A percentile compares a stretch with the other conserved stretches of the same genome.
These are phyloP conservation scores for Aphanomyces invadans DNA, from an alignment of 352 stramenopile species.

Conservation along the genomic window DNA sequence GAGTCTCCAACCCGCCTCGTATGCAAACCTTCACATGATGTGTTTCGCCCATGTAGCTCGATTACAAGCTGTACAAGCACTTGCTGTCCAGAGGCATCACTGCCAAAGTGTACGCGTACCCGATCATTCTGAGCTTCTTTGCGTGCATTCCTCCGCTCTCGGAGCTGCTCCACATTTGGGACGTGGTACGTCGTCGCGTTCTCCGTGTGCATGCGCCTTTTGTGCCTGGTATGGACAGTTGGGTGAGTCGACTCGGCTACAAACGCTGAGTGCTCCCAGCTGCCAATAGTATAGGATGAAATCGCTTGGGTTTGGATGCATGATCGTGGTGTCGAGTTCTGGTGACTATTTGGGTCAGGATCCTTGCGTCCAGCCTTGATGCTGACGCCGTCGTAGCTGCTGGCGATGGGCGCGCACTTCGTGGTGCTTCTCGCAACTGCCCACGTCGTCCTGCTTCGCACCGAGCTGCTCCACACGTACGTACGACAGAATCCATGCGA, in stretches of 20 bases:
- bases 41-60: no score
- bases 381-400: conserved; percentile 42
- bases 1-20: no score
- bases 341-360: no score
- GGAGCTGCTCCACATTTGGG: conserved; percentile 85
- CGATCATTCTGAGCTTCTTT: conserved; percentile 84
- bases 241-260: not conserved
- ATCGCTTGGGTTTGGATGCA: no score
- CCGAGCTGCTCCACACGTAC: conserved; percentile 71
- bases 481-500: no score
- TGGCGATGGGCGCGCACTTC: conserved; percentile 88
- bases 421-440: conserved; percentile 84
- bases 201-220: not conserved
- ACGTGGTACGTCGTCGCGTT: conserved; percentile 49
- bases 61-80: conserved; percentile 75
- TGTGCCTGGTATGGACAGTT: conserved; percentile 4
- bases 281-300: no score
- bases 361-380: no score
- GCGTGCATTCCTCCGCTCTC: conserved; percentile 83
- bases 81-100: conserved; percentile 67
- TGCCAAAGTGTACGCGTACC: conserved; percentile 79
- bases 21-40: no score
- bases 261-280: no score
- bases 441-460: conserved; percentile 81
- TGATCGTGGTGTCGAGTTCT: no score